These are phyloP conservation scores for Scedosporium dehoogii DNA, from an alignment of 2,329 filamentous ascomycete genomes.

Conservation along the genomic window DNA sequence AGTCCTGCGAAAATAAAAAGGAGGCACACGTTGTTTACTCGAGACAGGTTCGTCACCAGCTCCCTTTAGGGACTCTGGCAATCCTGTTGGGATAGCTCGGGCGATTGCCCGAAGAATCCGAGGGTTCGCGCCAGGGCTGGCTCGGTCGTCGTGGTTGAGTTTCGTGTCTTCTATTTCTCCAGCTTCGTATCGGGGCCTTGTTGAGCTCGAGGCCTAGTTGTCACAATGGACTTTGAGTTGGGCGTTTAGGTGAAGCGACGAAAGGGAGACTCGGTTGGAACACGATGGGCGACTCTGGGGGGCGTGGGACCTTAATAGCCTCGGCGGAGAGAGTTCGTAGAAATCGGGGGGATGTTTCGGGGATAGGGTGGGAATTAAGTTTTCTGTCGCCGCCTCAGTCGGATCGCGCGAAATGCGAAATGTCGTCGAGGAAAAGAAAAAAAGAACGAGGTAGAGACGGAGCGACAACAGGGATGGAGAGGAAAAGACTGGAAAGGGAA, in stretches of 20 bases:
- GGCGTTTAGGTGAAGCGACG: background rate
- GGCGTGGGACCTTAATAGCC: background rate
- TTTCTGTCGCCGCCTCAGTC: background rate
- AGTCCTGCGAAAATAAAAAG: background rate
- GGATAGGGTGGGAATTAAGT: background rate
- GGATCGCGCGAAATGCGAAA: background rate
- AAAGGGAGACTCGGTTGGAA: background rate
- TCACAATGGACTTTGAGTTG: background rate
- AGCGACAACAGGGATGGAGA: background rate
- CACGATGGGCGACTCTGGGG: background rate
- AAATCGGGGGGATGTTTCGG: background rate
- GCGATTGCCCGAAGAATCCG: conserved; percentile 3
- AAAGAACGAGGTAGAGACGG: background rate
- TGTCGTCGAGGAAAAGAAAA: background rate
- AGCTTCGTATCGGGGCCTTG: background rate
- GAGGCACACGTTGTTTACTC: background rate
- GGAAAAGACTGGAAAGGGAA: background rate
- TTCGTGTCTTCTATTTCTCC: background rate
- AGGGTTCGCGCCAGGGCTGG: conserved; percentile 1
- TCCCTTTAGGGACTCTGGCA: background rate
- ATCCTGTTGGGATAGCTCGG: background rate
- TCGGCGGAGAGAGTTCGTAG: background rate
- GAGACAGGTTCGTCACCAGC: background rate
- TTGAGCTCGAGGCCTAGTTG: background rate
- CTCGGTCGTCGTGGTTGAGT: background rate